phyloP scores from a whole-genome alignment of 495 filamentous ascomycete species.

The Xylaria flabelliformis region DNA sequence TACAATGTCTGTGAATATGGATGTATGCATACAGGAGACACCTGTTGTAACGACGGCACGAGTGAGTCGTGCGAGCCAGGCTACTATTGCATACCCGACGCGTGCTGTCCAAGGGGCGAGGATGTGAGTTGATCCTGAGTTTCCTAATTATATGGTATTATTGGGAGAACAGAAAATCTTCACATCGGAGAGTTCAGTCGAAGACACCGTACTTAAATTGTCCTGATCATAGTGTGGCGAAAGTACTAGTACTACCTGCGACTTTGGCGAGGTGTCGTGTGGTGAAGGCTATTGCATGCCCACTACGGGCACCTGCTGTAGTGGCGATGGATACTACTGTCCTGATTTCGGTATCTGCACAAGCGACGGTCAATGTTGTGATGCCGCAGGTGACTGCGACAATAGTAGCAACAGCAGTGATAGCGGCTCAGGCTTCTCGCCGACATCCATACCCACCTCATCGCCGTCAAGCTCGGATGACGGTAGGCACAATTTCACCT shows the following conservation, averaged over 20 bases:
- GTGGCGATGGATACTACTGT: constrained; percentile 29
- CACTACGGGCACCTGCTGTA: constrained; percentile 34
- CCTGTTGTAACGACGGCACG: too few relatives aligned
- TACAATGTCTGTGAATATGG: too few relatives aligned
- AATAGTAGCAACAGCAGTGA: constrained; percentile 7
- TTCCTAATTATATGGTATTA: too few relatives aligned
- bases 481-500: neutral
- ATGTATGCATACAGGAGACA: too few relatives aligned
- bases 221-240: constrained; percentile 21
- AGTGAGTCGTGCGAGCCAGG: too few relatives aligned
- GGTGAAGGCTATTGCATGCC: constrained; percentile 34
- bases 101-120: too few relatives aligned
- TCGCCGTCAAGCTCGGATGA: neutral
- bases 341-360: constrained; percentile 37
- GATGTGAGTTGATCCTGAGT: too few relatives aligned
- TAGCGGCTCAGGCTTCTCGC: constrained; percentile 23
- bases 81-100: too few relatives aligned
- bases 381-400: constrained; percentile 28
- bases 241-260: constrained; percentile 8
- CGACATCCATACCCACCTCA: constrained; percentile 22
- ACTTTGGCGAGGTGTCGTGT: constrained; percentile 26
- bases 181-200: too few relatives aligned
- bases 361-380: constrained; percentile 33
- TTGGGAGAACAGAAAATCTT: too few relatives aligned
- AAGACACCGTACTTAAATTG: too few relatives aligned